A percentile compares a stretch with the other conserved stretches of the same genome.
Evolutionary conservation across 495 filamentous ascomycete species (phyloP).

Genomic region (Penicillium flavigenum): DNA sequence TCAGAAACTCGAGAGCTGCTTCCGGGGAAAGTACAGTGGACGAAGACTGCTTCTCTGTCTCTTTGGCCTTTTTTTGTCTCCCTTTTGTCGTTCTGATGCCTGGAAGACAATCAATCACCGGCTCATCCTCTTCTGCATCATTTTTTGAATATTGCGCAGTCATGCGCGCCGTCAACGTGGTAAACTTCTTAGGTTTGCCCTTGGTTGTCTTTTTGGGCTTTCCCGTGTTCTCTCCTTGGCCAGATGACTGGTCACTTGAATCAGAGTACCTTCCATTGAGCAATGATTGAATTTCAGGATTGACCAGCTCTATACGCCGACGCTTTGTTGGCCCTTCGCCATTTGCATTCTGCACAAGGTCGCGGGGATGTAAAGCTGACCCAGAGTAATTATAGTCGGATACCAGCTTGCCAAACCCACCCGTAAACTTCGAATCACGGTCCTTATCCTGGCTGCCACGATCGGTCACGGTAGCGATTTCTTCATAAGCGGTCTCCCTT

Average conservation of each 20-base stretch:
- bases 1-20: constrained; percentile 65
- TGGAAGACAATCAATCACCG: constrained; percentile 19
- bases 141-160: constrained; percentile 65
- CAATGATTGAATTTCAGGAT: constrained; percentile 23
- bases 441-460: not conserved
- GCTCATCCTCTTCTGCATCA: constrained; percentile 14
- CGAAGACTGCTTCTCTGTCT: constrained; percentile 34
- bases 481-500: constrained; percentile 18
- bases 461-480: constrained; percentile 16
- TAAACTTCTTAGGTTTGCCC: constrained; percentile 67
- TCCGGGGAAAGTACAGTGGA: constrained; percentile 68
- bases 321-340: constrained; percentile 40
- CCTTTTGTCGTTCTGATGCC: constrained; percentile 27
- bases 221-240: constrained; percentile 13
- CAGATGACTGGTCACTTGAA: constrained; percentile 13
- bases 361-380: constrained; percentile 8
- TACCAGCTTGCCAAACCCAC: constrained; percentile 31
- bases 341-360: constrained; percentile 13
- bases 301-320: constrained; percentile 43
- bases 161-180: constrained; percentile 82
- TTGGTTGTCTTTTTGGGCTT: constrained; percentile 47
- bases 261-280: constrained; percentile 13
- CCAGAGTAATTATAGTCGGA: constrained; percentile 39
- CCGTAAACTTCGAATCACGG: not conserved
- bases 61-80: constrained; percentile 28